These are phyloP conservation scores for Schwanniomyces polymorphus DNA, from an alignment of 805 yeast species.

Conservation along the genomic window DNA sequence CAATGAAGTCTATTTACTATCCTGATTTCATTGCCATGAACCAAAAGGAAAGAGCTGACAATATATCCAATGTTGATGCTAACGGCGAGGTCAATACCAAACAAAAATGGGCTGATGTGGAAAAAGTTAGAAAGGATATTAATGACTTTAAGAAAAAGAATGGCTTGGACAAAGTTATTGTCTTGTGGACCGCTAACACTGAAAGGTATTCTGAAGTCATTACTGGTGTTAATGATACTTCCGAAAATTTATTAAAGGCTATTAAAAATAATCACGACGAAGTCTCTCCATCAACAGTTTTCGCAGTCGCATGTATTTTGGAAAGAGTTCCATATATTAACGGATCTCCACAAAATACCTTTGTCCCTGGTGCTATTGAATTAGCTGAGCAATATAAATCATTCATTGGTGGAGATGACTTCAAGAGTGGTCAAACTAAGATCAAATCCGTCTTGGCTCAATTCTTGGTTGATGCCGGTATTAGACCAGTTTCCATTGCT, in stretches of 20 bases:
- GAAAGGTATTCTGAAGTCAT: constrained; percentile 84
- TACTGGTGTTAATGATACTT: constrained; percentile 83
- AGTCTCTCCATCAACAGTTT: constrained; percentile 89
- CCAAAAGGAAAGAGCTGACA: constrained; percentile 90
- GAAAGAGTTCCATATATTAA: constrained; percentile 89
- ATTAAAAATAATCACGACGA: constrained; percentile 80
- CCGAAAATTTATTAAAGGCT: constrained; percentile 71
- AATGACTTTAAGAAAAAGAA: constrained; percentile 71
- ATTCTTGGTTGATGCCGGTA: constrained; percentile 95
- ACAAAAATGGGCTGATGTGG: constrained; percentile 88
- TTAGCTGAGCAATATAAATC: constrained; percentile 75
- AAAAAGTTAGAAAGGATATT: constrained; percentile 81
- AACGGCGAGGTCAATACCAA: constrained; percentile 50
- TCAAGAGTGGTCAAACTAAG: constrained; percentile 96
- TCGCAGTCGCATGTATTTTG: constrained; percentile 89
- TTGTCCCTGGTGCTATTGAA: constrained; percentile 92
- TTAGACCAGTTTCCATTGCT: constrained; percentile 90
- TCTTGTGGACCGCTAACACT: constrained; percentile 96
- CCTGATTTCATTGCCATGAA: constrained; percentile 97
- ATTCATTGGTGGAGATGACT: constrained; percentile 95
- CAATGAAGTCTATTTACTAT: constrained; percentile 85
- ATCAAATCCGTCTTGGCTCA: constrained; percentile 95
- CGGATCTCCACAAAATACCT: constrained; percentile 97
- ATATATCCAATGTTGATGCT: constrained; percentile 62
- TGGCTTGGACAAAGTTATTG: constrained; percentile 79